A percentile compares a stretch with the other conserved stretches of the same genome.
These are phyloP conservation scores for Hypoxylon sp. DNA, from an alignment of 2,329 filamentous ascomycete genomes.

Conservation along the genomic window DNA sequence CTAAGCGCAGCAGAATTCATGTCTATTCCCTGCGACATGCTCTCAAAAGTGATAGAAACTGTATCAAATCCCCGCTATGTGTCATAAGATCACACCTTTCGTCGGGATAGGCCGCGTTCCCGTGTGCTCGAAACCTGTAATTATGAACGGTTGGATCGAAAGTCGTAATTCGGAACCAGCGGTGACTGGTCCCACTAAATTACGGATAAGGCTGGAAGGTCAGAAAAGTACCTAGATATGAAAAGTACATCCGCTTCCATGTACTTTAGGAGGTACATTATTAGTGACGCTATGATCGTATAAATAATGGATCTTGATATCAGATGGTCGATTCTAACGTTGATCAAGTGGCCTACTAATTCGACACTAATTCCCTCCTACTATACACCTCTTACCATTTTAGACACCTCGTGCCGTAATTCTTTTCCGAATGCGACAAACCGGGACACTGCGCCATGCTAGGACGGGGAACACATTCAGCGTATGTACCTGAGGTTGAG, in stretches of 20 bases:
- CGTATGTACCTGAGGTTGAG: not conserved
- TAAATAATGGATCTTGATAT: constrained; percentile 20
- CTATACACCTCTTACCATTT: not conserved
- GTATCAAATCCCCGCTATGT: constrained; percentile 25
- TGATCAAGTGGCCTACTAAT: constrained; percentile 24
- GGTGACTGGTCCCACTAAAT: constrained; percentile 36
- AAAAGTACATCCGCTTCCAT: not conserved
- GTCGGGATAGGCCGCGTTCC: constrained; percentile 27
- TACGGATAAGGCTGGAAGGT: constrained; percentile 16
- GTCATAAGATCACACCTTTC: constrained; percentile 28
- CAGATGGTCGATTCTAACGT: constrained; percentile 9
- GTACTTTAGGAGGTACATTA: constrained; percentile 14
- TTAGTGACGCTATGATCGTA: constrained; percentile 20
- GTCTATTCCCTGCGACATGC: constrained; percentile 47
- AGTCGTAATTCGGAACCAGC: constrained; percentile 34
- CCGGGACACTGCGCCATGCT: not conserved
- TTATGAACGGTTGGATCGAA: constrained; percentile 4
- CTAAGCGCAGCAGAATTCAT: constrained; percentile 63
- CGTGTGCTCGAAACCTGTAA: constrained; percentile 4
- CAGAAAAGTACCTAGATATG: constrained; percentile 1
- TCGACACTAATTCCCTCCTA: constrained; percentile 9
- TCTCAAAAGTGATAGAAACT: constrained; percentile 27
- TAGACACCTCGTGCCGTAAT: not conserved
- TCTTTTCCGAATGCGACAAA: not conserved
- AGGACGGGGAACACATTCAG: too few relatives aligned